Conservation (phyloP, 208 protist species). For the Trypanosoma lewisi region DNA sequence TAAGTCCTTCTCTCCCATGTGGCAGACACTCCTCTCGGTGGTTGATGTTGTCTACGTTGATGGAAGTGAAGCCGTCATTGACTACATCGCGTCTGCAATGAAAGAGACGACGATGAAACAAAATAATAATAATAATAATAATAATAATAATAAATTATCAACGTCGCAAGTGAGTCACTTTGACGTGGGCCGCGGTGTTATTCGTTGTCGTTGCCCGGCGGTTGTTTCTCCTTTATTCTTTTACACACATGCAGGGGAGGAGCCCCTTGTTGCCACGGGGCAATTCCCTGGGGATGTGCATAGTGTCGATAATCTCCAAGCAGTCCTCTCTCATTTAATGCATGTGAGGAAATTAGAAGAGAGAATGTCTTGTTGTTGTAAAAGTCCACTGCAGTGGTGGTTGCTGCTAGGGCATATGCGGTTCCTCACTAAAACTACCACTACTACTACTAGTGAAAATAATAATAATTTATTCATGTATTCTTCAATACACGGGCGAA, state of each 20-base stretch:
- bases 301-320: not conserved
- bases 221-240: conserved; percentile 8
- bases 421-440: not conserved
- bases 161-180: conserved; percentile 5
- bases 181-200: not conserved
- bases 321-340: not conserved
- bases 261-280: not conserved
- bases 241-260: conserved; percentile 9
- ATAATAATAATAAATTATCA: too few relatives aligned
- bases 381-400: conserved; percentile 11
- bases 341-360: not conserved
- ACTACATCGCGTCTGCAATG: not conserved
- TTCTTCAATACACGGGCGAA: not conserved
- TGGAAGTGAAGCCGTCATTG: conserved; percentile 2
- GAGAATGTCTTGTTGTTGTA: conserved; percentile 7
- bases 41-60: conserved; percentile 27
- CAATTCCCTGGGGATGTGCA: not conserved
- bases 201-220: too few relatives aligned
- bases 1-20: conserved; percentile 18
- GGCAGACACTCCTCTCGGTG: conserved; percentile 20
- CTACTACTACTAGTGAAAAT: too few relatives aligned
- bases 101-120: too few relatives aligned
- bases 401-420: conserved; percentile 12
- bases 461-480: not conserved
- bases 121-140: too few relatives aligned